These are phyloP conservation scores for Psidium friedrichsthalianum DNA, from an alignment of 345 rosid genomes.

Conservation along the genomic window DNA sequence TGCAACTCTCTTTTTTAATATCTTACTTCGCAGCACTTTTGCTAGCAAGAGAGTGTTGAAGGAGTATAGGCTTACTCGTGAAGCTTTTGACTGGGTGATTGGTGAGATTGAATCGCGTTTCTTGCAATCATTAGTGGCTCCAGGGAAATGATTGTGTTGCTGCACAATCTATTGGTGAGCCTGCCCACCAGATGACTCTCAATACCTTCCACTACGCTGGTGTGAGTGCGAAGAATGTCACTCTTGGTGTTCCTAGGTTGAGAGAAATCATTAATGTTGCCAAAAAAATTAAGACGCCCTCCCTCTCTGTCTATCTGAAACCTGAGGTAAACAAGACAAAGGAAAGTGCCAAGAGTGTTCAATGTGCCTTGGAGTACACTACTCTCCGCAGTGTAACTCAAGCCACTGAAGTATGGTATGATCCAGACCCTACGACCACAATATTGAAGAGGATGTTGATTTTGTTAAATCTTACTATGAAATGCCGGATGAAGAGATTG, in stretches of 20 bases:
- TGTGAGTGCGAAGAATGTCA: constrained; percentile 98
- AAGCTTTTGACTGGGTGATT: constrained; percentile 96
- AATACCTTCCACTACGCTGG: constrained; percentile 98
- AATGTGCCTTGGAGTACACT: constrained; percentile 94
- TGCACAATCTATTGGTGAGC: constrained; percentile 98
- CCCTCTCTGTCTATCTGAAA: constrained; percentile 67
- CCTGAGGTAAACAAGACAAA: constrained; percentile 72
- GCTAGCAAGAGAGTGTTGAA: constrained; percentile 95
- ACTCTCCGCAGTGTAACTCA: constrained; percentile 90
- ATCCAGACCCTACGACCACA: constrained; percentile 90
- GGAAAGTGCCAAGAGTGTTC: constrained; percentile 87
- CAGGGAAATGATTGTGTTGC: constrained; percentile 99
- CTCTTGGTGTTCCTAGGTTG: constrained; percentile 95
- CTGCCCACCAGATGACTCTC: constrained; percentile 98
- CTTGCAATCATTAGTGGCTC: constrained; percentile 81
- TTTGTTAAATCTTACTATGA: constrained; percentile 97
- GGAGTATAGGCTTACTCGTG: constrained; percentile 89
- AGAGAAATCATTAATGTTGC: constrained; percentile 94
- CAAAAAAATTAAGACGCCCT: constrained; percentile 89
- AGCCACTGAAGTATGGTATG: constrained; percentile 98
- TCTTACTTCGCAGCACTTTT: constrained; percentile 90
- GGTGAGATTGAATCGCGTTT: constrained; percentile 95
- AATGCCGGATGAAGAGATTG: constrained; percentile 96
- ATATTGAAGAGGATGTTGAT: constrained; percentile 79
- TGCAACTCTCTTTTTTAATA: constrained; percentile 84